Evolutionary conservation across 2,329 filamentous ascomycete genomes (phyloP).

Genomic region (Onygena corvina): DNA sequence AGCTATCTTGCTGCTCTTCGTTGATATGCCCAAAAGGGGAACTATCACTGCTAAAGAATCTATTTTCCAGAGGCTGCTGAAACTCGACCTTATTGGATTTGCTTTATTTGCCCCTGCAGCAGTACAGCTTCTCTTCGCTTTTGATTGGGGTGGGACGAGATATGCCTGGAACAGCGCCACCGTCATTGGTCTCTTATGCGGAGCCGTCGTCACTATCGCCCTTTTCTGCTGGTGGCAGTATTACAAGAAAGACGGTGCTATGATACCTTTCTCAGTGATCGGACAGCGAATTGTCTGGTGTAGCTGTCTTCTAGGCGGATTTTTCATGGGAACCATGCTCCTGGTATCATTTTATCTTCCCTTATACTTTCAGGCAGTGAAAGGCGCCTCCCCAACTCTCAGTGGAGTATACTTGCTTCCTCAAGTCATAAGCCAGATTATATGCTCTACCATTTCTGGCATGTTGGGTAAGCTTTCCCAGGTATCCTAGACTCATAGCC

Average conservation of each 20-base stretch:
- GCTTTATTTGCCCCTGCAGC: slow-evolving; percentile 25
- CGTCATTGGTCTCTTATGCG: slow-evolving; percentile 28
- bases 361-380: slow-evolving; percentile 34
- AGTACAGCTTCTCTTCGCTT: slow-evolving; percentile 28
- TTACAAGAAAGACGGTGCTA: slow-evolving; percentile 26
- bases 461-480: slow-evolving; percentile 8
- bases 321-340: neutral
- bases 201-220: slow-evolving; percentile 24
- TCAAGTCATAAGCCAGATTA: slow-evolving; percentile 19
- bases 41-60: slow-evolving; percentile 19
- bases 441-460: slow-evolving; percentile 17
- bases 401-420: slow-evolving; percentile 32
- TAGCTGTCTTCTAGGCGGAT: neutral
- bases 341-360: slow-evolving; percentile 25
- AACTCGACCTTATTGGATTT: slow-evolving; percentile 28
- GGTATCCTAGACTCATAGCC: no score
- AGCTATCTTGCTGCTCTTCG: slow-evolving; percentile 23
- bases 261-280: slow-evolving; percentile 29
- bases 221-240: slow-evolving; percentile 23
- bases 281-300: slow-evolving; percentile 23
- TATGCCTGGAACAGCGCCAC: slow-evolving; percentile 25
- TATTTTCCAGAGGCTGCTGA: slow-evolving; percentile 23
- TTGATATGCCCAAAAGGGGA: slow-evolving; percentile 17
- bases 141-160: slow-evolving; percentile 28
- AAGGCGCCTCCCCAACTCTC: slow-evolving; percentile 25